Evolutionary conservation across 2,329 filamentous ascomycete species (phyloP).

Genomic region (Neofusicoccum ribis): DNA sequence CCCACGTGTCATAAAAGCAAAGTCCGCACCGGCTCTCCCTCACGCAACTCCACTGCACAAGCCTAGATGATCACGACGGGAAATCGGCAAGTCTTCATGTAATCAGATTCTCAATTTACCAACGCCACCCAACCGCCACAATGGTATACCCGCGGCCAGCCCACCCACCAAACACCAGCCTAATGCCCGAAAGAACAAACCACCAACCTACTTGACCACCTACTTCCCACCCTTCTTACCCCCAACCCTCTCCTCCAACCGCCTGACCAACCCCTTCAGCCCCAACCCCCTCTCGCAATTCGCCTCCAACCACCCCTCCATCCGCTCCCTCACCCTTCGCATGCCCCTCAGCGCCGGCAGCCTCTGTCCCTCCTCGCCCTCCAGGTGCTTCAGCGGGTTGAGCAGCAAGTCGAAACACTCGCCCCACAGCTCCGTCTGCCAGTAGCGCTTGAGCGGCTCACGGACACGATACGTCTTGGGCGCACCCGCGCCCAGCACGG

Average conservation of each 20-base stretch:
- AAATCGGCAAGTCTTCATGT: too few species aligned
- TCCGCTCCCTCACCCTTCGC: conserved; percentile 67
- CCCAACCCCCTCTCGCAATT: conserved; percentile 78
- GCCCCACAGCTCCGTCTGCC: conserved; percentile 90
- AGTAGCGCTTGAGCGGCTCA: conserved; percentile 88
- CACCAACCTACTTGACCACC: neutral
- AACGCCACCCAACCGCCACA: too few species aligned
- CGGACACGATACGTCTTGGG: conserved; percentile 75
- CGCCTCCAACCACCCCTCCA: conserved; percentile 79
- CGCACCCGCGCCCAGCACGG: conserved; percentile 53
- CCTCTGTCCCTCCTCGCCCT: conserved; percentile 62
- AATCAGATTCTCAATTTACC: too few species aligned
- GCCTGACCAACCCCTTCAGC: conserved; percentile 55
- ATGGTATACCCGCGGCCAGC: neutral
- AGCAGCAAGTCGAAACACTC: conserved; percentile 81
- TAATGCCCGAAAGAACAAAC: neutral
- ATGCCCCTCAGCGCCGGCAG: conserved; percentile 76
- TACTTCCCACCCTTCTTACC: conserved; percentile 50
- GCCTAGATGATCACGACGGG: too few species aligned
- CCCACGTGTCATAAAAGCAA: too few species aligned
- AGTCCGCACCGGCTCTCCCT: too few species aligned
- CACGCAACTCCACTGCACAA: too few species aligned
- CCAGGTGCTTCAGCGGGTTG: conserved; percentile 63
- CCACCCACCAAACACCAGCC: neutral
- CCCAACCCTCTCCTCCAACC: conserved; percentile 58